Percentiles rank a stretch among this genome's conserved stretches.
phyloP scores from a whole-genome alignment of 2,329 filamentous ascomycete genomes.

The Pseudogymnoascus sp. region DNA sequence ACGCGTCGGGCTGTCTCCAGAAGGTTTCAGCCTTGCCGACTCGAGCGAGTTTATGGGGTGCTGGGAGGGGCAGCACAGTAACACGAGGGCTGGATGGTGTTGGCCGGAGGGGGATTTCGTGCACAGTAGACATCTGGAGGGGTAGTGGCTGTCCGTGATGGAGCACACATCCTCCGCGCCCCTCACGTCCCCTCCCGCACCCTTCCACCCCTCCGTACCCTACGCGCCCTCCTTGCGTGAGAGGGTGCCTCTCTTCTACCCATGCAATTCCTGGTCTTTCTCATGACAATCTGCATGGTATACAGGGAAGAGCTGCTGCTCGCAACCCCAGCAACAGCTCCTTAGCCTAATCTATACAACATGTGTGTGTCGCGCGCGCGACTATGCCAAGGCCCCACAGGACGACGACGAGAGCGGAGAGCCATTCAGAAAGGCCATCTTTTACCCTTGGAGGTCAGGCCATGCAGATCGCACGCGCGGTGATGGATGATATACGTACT shows the following conservation, averaged over 20 bases:
- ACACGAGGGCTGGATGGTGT: background rate
- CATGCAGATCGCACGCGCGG: background rate
- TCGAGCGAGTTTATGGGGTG: background rate
- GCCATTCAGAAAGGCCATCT: background rate
- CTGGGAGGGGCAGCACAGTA: background rate
- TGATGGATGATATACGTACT: background rate
- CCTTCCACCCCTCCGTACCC: background rate
- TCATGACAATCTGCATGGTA: background rate
- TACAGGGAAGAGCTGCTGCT: background rate
- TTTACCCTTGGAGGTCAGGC: background rate
- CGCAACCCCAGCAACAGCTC: background rate
- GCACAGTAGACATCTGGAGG: background rate
- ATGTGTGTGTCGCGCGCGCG: background rate
- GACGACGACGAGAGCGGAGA: background rate
- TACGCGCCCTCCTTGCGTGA: background rate
- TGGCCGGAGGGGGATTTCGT: background rate
- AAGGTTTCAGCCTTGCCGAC: background rate
- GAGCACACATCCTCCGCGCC: background rate
- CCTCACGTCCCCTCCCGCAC: background rate
- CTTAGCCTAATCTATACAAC: slow-evolving; percentile 6
- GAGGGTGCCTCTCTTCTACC: background rate
- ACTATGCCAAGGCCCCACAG: background rate
- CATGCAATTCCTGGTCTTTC: background rate
- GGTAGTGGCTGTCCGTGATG: background rate
- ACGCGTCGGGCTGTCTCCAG: background rate